phyloP scores from a whole-genome alignment of 495 filamentous ascomycete genomes.

The Penicillium steckii region DNA sequence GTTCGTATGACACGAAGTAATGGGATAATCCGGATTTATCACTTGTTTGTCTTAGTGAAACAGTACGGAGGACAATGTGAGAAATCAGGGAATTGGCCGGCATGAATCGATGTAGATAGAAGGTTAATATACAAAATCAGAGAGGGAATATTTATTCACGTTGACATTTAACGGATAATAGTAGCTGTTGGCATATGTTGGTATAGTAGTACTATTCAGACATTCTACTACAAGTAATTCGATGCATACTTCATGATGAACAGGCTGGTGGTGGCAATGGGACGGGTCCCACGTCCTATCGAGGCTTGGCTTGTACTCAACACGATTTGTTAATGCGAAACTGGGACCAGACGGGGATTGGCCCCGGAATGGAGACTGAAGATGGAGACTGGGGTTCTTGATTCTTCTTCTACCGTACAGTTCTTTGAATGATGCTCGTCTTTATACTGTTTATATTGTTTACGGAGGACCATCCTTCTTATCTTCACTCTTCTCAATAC shows the following conservation, averaged over 20 bases:
- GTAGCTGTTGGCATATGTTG: too few species aligned
- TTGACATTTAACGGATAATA: too few species aligned
- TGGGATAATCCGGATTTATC: slow-evolving; percentile 15
- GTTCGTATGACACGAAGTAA: slow-evolving; percentile 22
- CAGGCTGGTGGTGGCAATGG: neutral
- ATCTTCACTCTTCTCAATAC: too few species aligned
- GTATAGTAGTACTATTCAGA: too few species aligned
- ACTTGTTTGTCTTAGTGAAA: neutral
- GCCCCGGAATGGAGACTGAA: neutral
- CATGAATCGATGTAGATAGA: too few species aligned
- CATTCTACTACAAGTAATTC: neutral
- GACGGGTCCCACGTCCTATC: slow-evolving; percentile 1
- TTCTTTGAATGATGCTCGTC: too few species aligned
- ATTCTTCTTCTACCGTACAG: neutral
- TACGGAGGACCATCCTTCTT: too few species aligned
- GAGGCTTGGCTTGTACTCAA: slow-evolving; percentile 2
- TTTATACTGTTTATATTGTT: too few species aligned
- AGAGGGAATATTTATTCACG: too few species aligned
- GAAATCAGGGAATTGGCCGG: too few species aligned
- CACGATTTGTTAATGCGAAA: slow-evolving; percentile 1
- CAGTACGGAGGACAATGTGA: too few species aligned
- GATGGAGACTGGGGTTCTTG: neutral
- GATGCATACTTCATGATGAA: neutral
- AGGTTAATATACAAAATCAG: too few species aligned
- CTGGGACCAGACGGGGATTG: neutral